These are phyloP conservation scores for Agaricus blazei DNA, from an alignment of 768 basidiomycete species.

Conservation along the genomic window DNA sequence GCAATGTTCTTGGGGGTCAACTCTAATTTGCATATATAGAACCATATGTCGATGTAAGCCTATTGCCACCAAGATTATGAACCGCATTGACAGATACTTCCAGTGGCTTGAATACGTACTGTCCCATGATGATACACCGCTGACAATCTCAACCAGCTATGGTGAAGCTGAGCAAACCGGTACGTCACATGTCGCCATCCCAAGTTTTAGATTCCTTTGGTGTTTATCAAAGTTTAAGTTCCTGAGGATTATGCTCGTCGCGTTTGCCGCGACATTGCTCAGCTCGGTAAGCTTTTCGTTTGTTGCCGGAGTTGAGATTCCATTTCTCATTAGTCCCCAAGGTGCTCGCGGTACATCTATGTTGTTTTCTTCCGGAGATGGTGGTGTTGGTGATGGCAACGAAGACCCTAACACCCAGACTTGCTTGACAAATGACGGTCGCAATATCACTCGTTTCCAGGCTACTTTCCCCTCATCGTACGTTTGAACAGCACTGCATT, in stretches of 20 bases:
- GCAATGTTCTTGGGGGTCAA: background rate
- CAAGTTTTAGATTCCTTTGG: background rate
- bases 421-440: conserved; percentile 58
- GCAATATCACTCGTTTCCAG: conserved; percentile 47
- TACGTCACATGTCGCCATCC: conserved; percentile 16
- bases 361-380: conserved; percentile 62
- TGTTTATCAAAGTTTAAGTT: conserved; percentile 28
- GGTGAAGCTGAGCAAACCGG: conserved; percentile 70
- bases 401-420: conserved; percentile 43
- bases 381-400: conserved; percentile 63
- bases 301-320: background rate
- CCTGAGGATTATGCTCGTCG: conserved; percentile 54
- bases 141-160: conserved; percentile 69
- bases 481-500: conserved; percentile 10
- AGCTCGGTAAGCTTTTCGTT: conserved; percentile 40
- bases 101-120: conserved; percentile 60
- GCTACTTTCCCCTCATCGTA: conserved; percentile 57
- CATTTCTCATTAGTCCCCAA: conserved; percentile 12
- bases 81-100: background rate
- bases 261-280: conserved; percentile 57
- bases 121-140: conserved; percentile 39
- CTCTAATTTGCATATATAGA: conserved; percentile 4
- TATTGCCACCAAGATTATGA: background rate
- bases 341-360: conserved; percentile 64
- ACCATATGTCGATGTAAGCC: conserved; percentile 17